Conservation (phyloP, 1,139 yeast genomes). For the Hyphopichia buzzinii region DNA sequence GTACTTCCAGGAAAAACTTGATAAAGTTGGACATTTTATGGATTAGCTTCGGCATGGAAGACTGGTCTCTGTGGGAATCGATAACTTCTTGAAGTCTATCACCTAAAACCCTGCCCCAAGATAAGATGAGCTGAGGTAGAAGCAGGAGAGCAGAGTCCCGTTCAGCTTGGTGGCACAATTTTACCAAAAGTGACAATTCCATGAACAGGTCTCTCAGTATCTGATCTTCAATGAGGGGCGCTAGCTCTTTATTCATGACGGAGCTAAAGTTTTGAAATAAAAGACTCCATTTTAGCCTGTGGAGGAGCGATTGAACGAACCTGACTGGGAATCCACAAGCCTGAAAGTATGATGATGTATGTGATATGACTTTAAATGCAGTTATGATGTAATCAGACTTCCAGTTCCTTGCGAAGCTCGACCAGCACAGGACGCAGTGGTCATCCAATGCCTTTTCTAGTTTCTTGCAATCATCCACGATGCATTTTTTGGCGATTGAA, state of each 20-base stretch:
- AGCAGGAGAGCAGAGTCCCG: not conserved
- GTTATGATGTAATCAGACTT: conserved; percentile 8
- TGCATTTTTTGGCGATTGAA: not conserved
- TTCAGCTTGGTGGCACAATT: not conserved
- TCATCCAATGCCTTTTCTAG: not conserved
- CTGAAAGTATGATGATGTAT: conserved; percentile 19
- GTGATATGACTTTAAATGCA: conserved; percentile 14
- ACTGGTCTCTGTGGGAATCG: not conserved
- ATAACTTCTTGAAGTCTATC: not conserved
- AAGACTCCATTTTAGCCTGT: conserved; percentile 26
- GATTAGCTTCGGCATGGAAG: not conserved
- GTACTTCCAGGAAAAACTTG: not conserved
- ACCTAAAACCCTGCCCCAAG: not conserved
- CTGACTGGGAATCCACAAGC: conserved; percentile 21
- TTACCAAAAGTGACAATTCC: not conserved
- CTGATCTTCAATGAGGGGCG: not conserved
- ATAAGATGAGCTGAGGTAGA: not conserved
- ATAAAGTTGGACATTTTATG: not conserved
- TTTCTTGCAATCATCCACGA: not conserved
- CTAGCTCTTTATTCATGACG: conserved; percentile 16
- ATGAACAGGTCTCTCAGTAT: not conserved
- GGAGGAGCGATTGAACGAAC: conserved; percentile 20
- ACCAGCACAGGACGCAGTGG: not conserved
- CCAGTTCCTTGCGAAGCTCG: conserved; percentile 2
- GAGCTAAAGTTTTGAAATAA: conserved; percentile 27